A percentile compares a stretch with the other conserved stretches of the same genome.
Conservation (phyloP, 129 eudicot species). For the Cynara cardunculus region DNA sequence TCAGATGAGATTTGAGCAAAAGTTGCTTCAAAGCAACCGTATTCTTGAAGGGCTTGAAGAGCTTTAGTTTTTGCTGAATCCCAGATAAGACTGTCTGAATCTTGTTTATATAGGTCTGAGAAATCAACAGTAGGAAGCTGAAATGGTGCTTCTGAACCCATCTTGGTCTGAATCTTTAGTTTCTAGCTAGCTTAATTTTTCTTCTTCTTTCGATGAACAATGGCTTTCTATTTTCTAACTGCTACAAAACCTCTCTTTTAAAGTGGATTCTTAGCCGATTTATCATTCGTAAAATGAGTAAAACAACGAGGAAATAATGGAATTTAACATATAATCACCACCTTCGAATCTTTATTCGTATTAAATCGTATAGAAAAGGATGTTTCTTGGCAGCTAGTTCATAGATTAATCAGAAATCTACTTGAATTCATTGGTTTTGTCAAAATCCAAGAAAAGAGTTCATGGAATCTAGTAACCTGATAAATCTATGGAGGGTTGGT, state of each 20-base stretch:
- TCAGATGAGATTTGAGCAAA: slow-evolving; percentile 22
- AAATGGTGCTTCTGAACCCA: slow-evolving; percentile 36
- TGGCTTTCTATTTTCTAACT: not conserved
- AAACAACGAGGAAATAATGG: not conserved
- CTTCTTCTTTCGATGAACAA: not conserved
- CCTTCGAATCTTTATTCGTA: not conserved
- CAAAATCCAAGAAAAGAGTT: not conserved
- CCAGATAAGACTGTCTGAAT: slow-evolving; percentile 45
- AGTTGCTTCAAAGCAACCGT: slow-evolving; percentile 45
- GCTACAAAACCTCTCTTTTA: not conserved
- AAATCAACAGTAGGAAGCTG: slow-evolving; percentile 31
- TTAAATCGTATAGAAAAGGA: not conserved
- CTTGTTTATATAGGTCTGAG: slow-evolving; percentile 13
- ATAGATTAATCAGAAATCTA: slow-evolving; percentile 14
- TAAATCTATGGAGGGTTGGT: not conserved
- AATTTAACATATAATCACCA: not conserved
- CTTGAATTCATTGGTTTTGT: not conserved
- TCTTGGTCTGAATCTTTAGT: slow-evolving; percentile 1
- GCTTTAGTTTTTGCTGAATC: slow-evolving; percentile 48
- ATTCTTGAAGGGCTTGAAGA: slow-evolving; percentile 38
- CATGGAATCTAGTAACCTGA: not conserved
- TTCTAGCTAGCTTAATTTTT: not conserved
- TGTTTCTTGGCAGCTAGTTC: slow-evolving; percentile 5
- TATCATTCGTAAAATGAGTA: not conserved
- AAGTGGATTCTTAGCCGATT: not conserved